Base-by-base conservation (phyloP, 2,329 filamentous ascomycete genomes). In the Neofusicoccum parvum region DNA sequence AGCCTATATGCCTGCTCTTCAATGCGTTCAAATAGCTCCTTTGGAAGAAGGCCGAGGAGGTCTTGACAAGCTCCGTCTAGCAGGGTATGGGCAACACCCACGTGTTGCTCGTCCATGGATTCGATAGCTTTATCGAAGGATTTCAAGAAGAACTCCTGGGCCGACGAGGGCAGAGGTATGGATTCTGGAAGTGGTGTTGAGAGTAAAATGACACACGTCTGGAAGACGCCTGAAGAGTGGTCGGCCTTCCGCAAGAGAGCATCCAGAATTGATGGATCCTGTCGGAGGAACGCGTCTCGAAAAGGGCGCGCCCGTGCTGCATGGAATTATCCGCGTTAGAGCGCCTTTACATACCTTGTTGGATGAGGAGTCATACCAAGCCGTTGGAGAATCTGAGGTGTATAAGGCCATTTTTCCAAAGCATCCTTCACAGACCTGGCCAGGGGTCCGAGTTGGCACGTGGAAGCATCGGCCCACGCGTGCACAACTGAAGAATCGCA, bases 371-470 rank as follows among this genome's bases (percentile, higher is more conserved):
- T 10, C 66, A 34, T 77, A 86, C 84, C 80, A 36, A 88, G 79
- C 43, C 70, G 72, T n/a, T 79, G 73, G 45, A 88, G 72, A 34
- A 87, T 76, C 36, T 79, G 75, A 64, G 87, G 70, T 5, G 84
- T 80, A 67, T 83, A 82, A 3, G 81, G 77, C 74, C 84, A 86
- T 51, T 81, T 78, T 39, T 82, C 79, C 41, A 87, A 73, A 32
- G 81, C 82, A 66, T 84, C 80, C 36, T 83, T 72, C n/a, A 86
- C 70, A 39, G 75, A 74, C n/a, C 74, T 75, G 14, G 79, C 78
- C 23, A 63, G 17, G 1, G 53, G 36, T 15, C 15, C 17, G 17
- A 66, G 36, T 17, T 63, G 81, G 70, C 85, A 87, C 34, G 79
- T 78, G 66, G 85, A 81, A 17, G 74, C 78, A 3, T 69, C 65